Conservation (phyloP, 1,284 basidiomycete species). For the Peniophora sp. region DNA sequence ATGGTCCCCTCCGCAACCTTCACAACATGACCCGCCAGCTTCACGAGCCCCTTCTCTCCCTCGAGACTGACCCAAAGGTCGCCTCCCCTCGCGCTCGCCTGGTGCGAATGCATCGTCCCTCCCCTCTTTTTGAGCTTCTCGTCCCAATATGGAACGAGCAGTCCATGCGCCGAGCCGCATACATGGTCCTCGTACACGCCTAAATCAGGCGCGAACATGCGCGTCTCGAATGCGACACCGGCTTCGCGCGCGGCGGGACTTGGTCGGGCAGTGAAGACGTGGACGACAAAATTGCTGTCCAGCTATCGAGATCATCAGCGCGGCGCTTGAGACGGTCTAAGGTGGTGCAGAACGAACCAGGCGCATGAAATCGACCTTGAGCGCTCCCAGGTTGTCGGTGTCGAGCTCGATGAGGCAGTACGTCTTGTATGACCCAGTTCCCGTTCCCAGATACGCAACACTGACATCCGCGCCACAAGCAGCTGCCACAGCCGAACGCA, state of each 20-base stretch:
- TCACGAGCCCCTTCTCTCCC: conserved; percentile 22
- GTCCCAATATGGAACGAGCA: conserved; percentile 46
- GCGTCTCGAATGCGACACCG: conserved; percentile 34
- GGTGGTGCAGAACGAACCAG: conserved; percentile 29
- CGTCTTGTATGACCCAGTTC: conserved; percentile 21
- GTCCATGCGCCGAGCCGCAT: conserved; percentile 48
- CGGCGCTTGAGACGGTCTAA: not conserved
- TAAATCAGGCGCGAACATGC: conserved; percentile 41
- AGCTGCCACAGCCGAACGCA: conserved; percentile 22
- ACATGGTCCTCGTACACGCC: conserved; percentile 46
- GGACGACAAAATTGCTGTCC: conserved; percentile 17
- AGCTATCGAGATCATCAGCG: not conserved
- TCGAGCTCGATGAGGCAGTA: conserved; percentile 39
- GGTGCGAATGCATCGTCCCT: conserved; percentile 29
- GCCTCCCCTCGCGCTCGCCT: conserved; percentile 46
- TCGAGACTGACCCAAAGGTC: conserved; percentile 34
- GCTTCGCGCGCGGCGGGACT: conserved; percentile 14
- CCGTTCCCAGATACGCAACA: conserved; percentile 31
- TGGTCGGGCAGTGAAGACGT: conserved; percentile 33
- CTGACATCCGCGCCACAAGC: conserved; percentile 28
- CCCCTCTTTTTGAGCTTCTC: conserved; percentile 26
- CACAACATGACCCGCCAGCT: conserved; percentile 29
- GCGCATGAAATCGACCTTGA: conserved; percentile 23
- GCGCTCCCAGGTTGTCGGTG: conserved; percentile 29
- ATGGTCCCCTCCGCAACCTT: conserved; percentile 23